Percentiles rank a stretch among this genome's conserved stretches.
These are phyloP conservation scores for Spatholobus suberectus DNA, from an alignment of 306 rosid genomes.

Conservation along the genomic window DNA sequence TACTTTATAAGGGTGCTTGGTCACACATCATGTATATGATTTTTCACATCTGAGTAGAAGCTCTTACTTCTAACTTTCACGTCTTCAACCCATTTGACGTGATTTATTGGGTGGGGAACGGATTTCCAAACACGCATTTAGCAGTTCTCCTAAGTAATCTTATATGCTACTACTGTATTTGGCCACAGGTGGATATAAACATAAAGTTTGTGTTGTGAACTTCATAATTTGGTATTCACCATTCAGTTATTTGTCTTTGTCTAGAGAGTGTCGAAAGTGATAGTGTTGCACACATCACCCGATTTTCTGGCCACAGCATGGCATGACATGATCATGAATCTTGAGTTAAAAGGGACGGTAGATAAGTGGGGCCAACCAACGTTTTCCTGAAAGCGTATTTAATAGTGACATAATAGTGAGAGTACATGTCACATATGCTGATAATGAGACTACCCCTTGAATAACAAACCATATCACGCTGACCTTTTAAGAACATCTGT, in stretches of 20 bases:
- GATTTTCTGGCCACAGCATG: conserved; percentile 34
- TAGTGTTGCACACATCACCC: conserved; percentile 29
- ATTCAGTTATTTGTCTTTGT: conserved; percentile 36
- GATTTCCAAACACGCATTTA: not conserved
- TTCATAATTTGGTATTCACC: not conserved
- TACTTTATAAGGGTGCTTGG: too few species aligned
- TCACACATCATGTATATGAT: not conserved
- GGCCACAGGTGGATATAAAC: not conserved
- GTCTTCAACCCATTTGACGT: not conserved
- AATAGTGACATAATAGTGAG: conserved; percentile 34
- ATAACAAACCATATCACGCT: conserved; percentile 39
- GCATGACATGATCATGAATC: conserved; percentile 38
- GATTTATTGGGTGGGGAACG: not conserved
- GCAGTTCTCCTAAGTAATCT: too few species aligned
- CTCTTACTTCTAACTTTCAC: not conserved
- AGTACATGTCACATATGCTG: conserved; percentile 21
- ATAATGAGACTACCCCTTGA: conserved; percentile 28
- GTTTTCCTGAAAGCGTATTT: not conserved
- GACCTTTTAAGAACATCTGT: conserved; percentile 40
- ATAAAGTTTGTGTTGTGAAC: conserved; percentile 17
- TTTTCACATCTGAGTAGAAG: not conserved
- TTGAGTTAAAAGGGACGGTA: conserved; percentile 25
- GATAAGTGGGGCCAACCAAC: conserved; percentile 37
- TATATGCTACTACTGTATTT: not conserved
- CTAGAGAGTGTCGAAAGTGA: conserved; percentile 21